These are phyloP conservation scores for Melaleuca quinquenervia DNA, from an alignment of 345 rosid genomes.

Conservation along the genomic window DNA sequence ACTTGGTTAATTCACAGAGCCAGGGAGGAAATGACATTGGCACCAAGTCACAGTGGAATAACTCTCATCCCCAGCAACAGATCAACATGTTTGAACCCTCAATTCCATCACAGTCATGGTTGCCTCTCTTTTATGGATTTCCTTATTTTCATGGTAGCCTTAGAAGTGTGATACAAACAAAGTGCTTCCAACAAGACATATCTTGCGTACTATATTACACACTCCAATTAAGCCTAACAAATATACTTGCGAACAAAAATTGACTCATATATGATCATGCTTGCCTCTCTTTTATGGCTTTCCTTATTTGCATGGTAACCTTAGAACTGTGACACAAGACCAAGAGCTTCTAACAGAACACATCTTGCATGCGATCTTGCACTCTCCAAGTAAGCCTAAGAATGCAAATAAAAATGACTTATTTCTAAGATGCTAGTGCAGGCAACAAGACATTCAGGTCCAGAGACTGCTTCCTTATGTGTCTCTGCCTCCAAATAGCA, in stretches of 20 bases:
- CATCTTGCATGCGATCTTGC: too few relatives aligned
- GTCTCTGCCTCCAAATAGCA: not conserved
- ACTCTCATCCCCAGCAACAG: not conserved
- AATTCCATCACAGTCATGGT: not conserved
- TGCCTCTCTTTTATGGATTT: not conserved
- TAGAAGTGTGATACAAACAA: not conserved
- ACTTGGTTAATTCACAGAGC: not conserved
- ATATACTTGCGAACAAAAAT: not conserved
- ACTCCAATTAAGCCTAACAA: not conserved
- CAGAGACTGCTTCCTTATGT: not conserved
- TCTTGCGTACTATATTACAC: not conserved
- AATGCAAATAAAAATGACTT: not conserved
- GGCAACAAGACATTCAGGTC: slow-evolving; percentile 1
- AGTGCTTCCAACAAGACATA: not conserved
- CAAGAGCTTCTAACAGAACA: too few relatives aligned
- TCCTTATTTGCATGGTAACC: too few relatives aligned
- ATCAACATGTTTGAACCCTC: not conserved
- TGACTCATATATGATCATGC: not conserved
- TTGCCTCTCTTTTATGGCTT: not conserved
- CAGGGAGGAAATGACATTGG: not conserved
- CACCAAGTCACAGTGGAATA: not conserved
- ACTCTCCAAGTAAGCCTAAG: too few relatives aligned
- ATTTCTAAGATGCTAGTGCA: not conserved
- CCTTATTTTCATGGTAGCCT: not conserved
- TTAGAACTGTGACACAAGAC: too few relatives aligned